Evolutionary conservation across 1,284 basidiomycete genomes (phyloP).

Genomic region (Fomes fomentarius): DNA sequence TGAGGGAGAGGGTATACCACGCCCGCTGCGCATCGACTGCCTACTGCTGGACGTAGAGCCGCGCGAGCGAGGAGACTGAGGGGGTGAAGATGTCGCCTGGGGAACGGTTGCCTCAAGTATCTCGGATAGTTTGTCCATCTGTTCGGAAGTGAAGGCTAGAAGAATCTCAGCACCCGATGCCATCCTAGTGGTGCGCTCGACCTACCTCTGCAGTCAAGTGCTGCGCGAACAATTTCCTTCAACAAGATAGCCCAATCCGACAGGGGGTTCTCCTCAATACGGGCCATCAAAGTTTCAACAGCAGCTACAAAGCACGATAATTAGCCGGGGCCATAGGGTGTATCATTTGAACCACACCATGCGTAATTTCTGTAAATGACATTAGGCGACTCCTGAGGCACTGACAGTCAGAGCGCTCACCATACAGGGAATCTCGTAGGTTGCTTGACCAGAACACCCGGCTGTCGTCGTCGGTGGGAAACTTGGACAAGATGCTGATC

Average conservation of each 20-base stretch:
- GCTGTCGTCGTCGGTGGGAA: conserved; percentile 72
- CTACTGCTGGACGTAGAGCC: conserved; percentile 22
- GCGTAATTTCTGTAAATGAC: conserved; percentile 31
- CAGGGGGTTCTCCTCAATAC: conserved; percentile 39
- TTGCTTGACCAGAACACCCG: conserved; percentile 67
- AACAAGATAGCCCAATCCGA: conserved; percentile 43
- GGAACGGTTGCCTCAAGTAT: conserved; percentile 37
- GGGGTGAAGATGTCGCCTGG: conserved; percentile 32
- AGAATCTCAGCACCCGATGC: background rate
- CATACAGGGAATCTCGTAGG: conserved; percentile 65
- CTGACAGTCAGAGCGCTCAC: conserved; percentile 41
- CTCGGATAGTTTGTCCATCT: conserved; percentile 46
- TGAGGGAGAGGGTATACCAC: conserved; percentile 11
- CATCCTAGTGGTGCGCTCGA: background rate
- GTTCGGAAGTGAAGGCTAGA: conserved; percentile 61
- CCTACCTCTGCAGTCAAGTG: conserved; percentile 59
- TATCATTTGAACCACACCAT: conserved; percentile 20
- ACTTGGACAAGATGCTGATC: conserved; percentile 72
- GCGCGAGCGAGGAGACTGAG: conserved; percentile 18
- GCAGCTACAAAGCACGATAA: conserved; percentile 34
- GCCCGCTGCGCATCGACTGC: conserved; percentile 16
- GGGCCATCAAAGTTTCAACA: conserved; percentile 36
- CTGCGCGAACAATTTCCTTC: conserved; percentile 54
- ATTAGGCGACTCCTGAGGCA: background rate
- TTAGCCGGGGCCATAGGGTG: background rate